Evolutionary conservation across 2,329 filamentous ascomycete genomes (phyloP).

Genomic region (Talaromyces amestolkiae): DNA sequence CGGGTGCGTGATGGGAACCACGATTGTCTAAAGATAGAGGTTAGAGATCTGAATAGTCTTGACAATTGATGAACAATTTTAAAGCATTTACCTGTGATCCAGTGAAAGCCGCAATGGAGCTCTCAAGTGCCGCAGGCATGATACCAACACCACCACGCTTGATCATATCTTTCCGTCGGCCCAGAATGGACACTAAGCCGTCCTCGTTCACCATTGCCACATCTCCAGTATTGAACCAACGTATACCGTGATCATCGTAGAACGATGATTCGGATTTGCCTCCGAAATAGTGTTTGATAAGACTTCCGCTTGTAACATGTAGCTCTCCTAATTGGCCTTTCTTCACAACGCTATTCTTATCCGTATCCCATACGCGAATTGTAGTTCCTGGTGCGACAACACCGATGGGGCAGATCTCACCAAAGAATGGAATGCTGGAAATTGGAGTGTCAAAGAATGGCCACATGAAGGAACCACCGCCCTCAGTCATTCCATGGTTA

Average conservation of each 20-base stretch:
- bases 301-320: slow-evolving; percentile 2
- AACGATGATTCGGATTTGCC: neutral
- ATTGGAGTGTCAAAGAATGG: neutral
- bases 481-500: slow-evolving; percentile 3
- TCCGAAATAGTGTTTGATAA: neutral
- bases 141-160: slow-evolving; percentile 4
- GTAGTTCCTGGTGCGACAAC: neutral
- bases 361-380: neutral
- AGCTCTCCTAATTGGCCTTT: neutral
- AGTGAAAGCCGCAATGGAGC: neutral
- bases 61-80: neutral
- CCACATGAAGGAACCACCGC: neutral
- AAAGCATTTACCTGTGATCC: neutral
- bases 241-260: neutral
- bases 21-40: neutral
- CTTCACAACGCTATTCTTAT: neutral
- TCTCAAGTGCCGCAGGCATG: slow-evolving; percentile 4
- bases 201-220: neutral
- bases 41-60: neutral
- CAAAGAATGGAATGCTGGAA: slow-evolving; percentile 1
- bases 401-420: slow-evolving; percentile 1
- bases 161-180: slow-evolving; percentile 2
- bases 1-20: neutral
- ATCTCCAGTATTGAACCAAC: slow-evolving; percentile 6
- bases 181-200: neutral